Conservation (phyloP, 164 flowering plant genomes). For the Echeveria elegans region DNA sequence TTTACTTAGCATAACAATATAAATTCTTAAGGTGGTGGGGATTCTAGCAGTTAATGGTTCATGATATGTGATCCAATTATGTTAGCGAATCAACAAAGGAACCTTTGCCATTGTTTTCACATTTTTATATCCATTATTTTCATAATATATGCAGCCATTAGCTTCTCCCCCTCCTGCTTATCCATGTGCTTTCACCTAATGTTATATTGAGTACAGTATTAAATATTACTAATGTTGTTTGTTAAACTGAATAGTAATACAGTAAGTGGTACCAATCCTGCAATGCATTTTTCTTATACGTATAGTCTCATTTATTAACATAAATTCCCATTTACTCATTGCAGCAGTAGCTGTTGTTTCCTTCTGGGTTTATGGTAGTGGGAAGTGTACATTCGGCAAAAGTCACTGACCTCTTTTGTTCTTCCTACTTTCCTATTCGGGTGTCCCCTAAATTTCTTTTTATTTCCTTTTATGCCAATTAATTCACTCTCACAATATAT, state of each 20-base stretch:
- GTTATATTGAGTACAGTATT: neutral
- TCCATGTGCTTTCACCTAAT: slow-evolving; percentile 23
- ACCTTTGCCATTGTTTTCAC: slow-evolving; percentile 5
- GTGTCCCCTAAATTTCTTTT: no score
- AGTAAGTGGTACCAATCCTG: slow-evolving; percentile 9
- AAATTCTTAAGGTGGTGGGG: slow-evolving; percentile 15
- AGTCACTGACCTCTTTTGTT: neutral
- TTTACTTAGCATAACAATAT: neutral
- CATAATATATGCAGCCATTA: slow-evolving; percentile 4
- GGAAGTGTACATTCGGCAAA: neutral
- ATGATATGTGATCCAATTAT: slow-evolving; percentile 41
- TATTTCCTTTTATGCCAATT: no score
- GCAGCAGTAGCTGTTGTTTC: slow-evolving; percentile 4
- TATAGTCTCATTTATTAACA: neutral
- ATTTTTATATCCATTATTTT: slow-evolving; percentile 5
- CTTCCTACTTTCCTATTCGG: no score
- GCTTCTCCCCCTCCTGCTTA: slow-evolving; percentile 7
- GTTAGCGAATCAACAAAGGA: slow-evolving; percentile 18
- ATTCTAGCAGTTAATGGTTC: slow-evolving; percentile 16
- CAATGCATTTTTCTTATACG: no score
- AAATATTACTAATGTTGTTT: no score
- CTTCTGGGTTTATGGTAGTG: neutral
- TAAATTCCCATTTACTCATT: neutral
- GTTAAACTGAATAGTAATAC: no score
- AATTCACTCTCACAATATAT: no score